Evolutionary conservation across 176 grass and related monocot species (phyloP), one percentile per base, ranked within the genome.

Genomic region (Musa beccarii): DNA sequence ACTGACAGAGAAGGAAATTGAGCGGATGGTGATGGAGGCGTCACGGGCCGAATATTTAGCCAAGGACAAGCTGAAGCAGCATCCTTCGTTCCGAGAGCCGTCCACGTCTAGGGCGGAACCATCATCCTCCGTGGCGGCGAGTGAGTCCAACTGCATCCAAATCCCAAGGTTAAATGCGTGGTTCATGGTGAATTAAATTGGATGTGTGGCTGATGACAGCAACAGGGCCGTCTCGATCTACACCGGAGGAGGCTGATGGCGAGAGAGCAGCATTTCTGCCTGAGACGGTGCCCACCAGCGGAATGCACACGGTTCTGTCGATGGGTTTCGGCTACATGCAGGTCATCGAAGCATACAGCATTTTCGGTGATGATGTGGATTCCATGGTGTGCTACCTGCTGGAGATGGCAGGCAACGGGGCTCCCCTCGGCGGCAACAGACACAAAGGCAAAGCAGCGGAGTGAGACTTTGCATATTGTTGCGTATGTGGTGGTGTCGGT

Each of bases 261-360:
- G 66, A 79, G 11, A 86, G 79, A 26, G 15, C 25, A 26, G 15
- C 25, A 12, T 56, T 89, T 20, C 73, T 86, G 52, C 84, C 88
- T 17, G 90, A 94, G 71, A 84, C 81, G 3, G 84, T 92, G 69
- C 81, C 88, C 63, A 89, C 88, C 51, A 82, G 86, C 78, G 86
- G 83, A 69, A 95, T 99, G 91, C 90, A 89, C 79, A 54, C 84
- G 29, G 85, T 88, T 49, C 79, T 99, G 51, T 80, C 96, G 8
- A 99, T 99, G 96, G 96, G 96, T 78, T 99, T 99, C 81, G 84
- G 82, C 67, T 99, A 99, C 85, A 84, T 85, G 81, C 91, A 95
- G 71, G 96, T 87, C 2, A 92, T 99, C 20, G 96, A 99, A 76
- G 91, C 96, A 49, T 88, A 89, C 69, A 92, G 91, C 54, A 95